Base-by-base conservation (phyloP, 331 rosid species). In the Quercus phellos region DNA sequence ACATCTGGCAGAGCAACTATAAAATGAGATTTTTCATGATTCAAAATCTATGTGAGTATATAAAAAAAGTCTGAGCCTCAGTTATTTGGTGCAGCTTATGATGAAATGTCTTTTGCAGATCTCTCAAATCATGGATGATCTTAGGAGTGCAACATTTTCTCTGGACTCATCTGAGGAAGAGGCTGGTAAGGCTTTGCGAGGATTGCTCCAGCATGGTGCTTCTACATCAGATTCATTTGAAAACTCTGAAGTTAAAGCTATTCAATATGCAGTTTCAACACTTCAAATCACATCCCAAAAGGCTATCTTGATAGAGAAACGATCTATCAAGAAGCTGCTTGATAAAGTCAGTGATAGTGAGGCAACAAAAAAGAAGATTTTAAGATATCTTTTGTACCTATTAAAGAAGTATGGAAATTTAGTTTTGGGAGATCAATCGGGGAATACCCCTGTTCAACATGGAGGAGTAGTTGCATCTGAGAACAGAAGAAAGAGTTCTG, bases 141-240 rank as follows among this genome's bases (percentile, higher is more conserved):
- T 92, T 79, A 78, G 83, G 60, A 71, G 78, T 63, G 86, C 84
- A 51, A 82, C 87, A 32, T 88, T 90, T 83, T 75, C 55, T 76
- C 83, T 92, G 30, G 87, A 92, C 73, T 79, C 92, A 70, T 84
- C 80, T 68, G 98, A 89, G 75, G 94, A 83, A 81, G 96, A 83
- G 82, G 90, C 92, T 54, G 94, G 96, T 81, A 88, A 78, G 87
- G 85, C 81, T 70, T 6, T 90, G 79, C 81, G 73, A 63, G 80
- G 88, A 50, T 74, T 90, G 86, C 83, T 90, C 68, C 88, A 85
- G 77, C 81, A 66, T 70, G 84, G 29, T 59, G 42, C 78, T 76
- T 85, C 86, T n/a, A 51, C 80, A 27, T 80, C 90, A 35, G 90
- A 86, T 51, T 82, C 89, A 16, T 26, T 21, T 72, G 89, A 89